Percentiles rank a stretch among this genome's conserved stretches.
Evolutionary conservation across 768 basidiomycete genomes (phyloP).

Genomic region (Amanita fuliginea): DNA sequence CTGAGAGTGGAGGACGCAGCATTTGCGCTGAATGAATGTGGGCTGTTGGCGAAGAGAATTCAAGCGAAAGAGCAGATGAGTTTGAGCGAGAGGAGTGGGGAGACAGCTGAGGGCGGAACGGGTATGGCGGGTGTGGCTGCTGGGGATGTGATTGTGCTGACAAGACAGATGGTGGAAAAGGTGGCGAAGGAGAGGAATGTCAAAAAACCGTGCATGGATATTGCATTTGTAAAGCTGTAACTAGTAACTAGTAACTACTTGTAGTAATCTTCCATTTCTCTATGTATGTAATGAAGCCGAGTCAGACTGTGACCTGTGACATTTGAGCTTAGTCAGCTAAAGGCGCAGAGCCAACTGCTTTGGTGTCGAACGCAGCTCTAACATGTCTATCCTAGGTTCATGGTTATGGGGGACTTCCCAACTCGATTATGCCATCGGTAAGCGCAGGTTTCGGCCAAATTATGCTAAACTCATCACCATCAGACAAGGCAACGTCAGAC

Average conservation of each 20-base stretch:
- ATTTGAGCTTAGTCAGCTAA: background rate
- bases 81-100: too few relatives aligned
- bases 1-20: constrained; percentile 79
- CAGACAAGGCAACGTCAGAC: constrained; percentile 94
- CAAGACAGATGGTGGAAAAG: constrained; percentile 30
- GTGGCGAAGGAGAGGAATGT: constrained; percentile 61
- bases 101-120: background rate
- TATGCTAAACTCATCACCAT: constrained; percentile 3
- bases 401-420: constrained; percentile 79
- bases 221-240: constrained; percentile 43
- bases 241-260: too few relatives aligned
- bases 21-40: constrained; percentile 82
- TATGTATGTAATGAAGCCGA: too few relatives aligned
- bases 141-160: constrained; percentile 27
- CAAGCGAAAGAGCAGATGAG: constrained; percentile 10
- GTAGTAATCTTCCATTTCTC: too few relatives aligned
- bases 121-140: background rate
- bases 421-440: constrained; percentile 76
- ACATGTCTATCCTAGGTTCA: constrained; percentile 50
- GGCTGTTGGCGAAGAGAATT: constrained; percentile 47
- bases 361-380: background rate
- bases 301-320: too few relatives aligned
- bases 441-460: constrained; percentile 15
- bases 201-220: constrained; percentile 57
- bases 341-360: background rate